Percentiles rank a stretch among this genome's conserved stretches.
Conservation (phyloP, 169 alveolate species). For the Fabrea salina region DNA sequence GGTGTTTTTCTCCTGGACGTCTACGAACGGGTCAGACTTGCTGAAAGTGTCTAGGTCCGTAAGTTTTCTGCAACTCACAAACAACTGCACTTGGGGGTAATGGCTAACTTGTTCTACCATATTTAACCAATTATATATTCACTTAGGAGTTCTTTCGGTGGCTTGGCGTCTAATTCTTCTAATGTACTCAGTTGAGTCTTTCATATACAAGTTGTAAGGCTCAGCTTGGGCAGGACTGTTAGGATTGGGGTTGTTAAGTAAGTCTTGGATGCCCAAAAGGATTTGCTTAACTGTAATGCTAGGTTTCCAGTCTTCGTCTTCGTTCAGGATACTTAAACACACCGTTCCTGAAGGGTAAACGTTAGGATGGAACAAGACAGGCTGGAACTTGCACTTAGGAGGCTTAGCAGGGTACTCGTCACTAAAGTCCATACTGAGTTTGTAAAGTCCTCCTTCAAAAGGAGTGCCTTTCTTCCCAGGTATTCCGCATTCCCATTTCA, state of each 20-base stretch:
- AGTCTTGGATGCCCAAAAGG: constrained; percentile 97
- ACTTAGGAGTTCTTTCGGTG: constrained; percentile 48
- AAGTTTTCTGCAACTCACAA: constrained; percentile 20
- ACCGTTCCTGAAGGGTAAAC: constrained; percentile 98
- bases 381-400: constrained; percentile 97
- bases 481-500: constrained; percentile 96
- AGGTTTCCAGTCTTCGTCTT: constrained; percentile 99
- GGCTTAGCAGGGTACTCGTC: constrained; percentile 99
- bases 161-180: constrained; percentile 66
- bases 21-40: constrained; percentile 18
- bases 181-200: constrained; percentile 90
- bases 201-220: constrained; percentile 90
- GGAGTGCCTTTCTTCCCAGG: constrained; percentile 94
- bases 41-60: constrained; percentile 27
- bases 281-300: constrained; percentile 96
- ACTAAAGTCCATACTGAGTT: constrained; percentile 95
- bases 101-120: not conserved
- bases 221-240: constrained; percentile 97
- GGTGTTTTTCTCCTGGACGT: not conserved
- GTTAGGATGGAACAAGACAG: constrained; percentile 98
- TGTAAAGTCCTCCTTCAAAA: constrained; percentile 98
- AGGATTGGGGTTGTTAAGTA: constrained; percentile 95
- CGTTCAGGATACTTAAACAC: constrained; percentile 97
- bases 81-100: not conserved
- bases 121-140: too few relatives aligned